These are phyloP conservation scores for Zancudomyces culisetae DNA, from an alignment of 371 early-diverging fungal species.

Conservation along the genomic window DNA sequence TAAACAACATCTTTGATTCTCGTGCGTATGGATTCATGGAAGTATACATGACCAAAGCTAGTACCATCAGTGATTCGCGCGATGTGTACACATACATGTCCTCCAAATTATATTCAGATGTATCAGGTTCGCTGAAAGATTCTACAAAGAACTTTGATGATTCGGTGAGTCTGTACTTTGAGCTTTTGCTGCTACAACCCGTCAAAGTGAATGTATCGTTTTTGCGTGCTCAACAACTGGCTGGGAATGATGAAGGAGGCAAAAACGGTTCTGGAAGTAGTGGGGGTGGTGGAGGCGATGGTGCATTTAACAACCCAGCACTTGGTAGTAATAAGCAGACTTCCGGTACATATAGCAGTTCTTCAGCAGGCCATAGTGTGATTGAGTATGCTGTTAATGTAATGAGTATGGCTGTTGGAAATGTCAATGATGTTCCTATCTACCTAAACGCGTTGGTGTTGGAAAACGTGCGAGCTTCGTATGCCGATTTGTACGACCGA, in stretches of 20 bases:
- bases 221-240: slow-evolving; percentile 52
- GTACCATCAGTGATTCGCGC: background rate
- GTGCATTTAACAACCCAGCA: slow-evolving; percentile 8
- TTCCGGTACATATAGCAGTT: too few species aligned
- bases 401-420: slow-evolving; percentile 90
- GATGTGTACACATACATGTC: too few species aligned
- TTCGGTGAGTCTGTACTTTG: slow-evolving; percentile 71
- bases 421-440: slow-evolving; percentile 83
- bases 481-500: slow-evolving; percentile 53
- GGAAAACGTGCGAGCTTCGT: slow-evolving; percentile 67
- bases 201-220: slow-evolving; percentile 86
- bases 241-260: background rate
- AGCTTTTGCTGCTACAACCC: slow-evolving; percentile 83
- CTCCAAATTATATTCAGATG: slow-evolving; percentile 11
- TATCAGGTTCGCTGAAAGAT: slow-evolving; percentile 35
- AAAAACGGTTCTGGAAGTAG: slow-evolving; percentile 1
- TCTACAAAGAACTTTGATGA: slow-evolving; percentile 35
- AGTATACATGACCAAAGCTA: background rate
- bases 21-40: background rate
- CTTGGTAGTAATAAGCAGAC: slow-evolving; percentile 5
- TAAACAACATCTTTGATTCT: background rate
- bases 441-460: slow-evolving; percentile 77
- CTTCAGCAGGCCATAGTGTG: slow-evolving; percentile 11
- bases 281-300: background rate
- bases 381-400: slow-evolving; percentile 49